Percentiles rank a stretch among this genome's conserved stretches.
These are phyloP conservation scores for Xanthoceras sorbifolium DNA, from an alignment of 345 rosid genomes.

Conservation along the genomic window DNA sequence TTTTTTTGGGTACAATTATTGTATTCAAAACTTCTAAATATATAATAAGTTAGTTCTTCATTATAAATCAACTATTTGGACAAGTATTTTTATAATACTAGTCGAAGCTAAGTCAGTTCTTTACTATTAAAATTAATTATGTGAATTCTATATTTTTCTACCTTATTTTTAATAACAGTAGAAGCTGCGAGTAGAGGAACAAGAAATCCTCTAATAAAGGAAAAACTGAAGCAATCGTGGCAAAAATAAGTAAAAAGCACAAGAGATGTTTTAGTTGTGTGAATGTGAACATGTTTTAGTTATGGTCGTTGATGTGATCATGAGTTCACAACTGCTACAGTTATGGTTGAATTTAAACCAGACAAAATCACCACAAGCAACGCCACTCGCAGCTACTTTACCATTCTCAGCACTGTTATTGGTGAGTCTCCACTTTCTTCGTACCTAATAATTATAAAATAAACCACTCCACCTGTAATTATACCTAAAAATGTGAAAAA, in stretches of 20 bases:
- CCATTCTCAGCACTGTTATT: neutral
- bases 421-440: neutral
- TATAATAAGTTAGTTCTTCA: no score
- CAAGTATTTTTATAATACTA: neutral
- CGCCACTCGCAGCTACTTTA: conserved; percentile 26
- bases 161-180: neutral
- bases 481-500: conserved; percentile 7
- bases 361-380: conserved; percentile 36
- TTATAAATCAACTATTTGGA: neutral
- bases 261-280: neutral
- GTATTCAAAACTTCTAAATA: no score
- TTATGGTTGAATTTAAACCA: conserved; percentile 20
- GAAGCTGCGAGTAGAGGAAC: conserved; percentile 14
- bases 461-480: neutral
- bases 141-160: neutral
- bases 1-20: no score
- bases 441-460: neutral
- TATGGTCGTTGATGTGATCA: conserved; percentile 20
- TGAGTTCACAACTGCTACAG: conserved; percentile 35
- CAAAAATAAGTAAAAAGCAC: neutral
- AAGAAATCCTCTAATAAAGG: conserved; percentile 15
- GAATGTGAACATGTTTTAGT: neutral
- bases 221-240: conserved; percentile 10
- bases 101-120: neutral
- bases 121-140: neutral